phyloP scores from a whole-genome alignment of 2,329 filamentous ascomycete species.

The Gnomoniopsis smithogilvyi region DNA sequence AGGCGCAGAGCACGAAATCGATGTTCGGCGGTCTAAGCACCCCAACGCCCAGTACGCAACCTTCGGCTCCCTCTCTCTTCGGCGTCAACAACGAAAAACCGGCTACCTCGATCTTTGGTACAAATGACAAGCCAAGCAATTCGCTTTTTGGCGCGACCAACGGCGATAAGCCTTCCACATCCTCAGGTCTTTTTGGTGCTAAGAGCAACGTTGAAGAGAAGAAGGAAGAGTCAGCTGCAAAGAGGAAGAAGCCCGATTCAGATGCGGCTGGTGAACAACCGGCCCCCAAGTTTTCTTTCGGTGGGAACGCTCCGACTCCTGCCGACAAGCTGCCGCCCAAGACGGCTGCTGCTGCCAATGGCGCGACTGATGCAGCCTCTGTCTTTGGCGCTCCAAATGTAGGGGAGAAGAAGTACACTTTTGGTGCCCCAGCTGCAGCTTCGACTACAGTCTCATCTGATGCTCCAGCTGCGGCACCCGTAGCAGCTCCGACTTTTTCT shows the following conservation, averaged over 20 bases:
- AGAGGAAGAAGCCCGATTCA: constrained; percentile 14
- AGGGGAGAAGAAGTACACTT: constrained; percentile 14
- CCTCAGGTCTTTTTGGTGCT: constrained; percentile 13
- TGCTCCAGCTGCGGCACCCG: constrained; percentile 1
- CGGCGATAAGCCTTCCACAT: constrained; percentile 7
- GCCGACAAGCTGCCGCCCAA: constrained; percentile 15
- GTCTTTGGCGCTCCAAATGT: constrained; percentile 15
- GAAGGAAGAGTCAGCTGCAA: constrained; percentile 10
- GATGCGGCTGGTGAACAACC: constrained; percentile 9
- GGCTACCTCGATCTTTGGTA: constrained; percentile 13
- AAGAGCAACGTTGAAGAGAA: constrained; percentile 8
- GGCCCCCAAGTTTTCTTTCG: constrained; percentile 13
- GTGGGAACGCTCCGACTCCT: constrained; percentile 11
- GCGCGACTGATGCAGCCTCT: constrained; percentile 15
- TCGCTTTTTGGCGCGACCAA: constrained; percentile 14
- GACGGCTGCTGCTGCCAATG: constrained; percentile 18
- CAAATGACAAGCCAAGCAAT: constrained; percentile 1
- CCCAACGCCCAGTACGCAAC: constrained; percentile 16
- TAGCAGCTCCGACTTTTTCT: constrained; percentile 3
- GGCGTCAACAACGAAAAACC: constrained; percentile 15
- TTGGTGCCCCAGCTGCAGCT: constrained; percentile 6
- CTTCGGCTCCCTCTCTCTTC: constrained; percentile 26
- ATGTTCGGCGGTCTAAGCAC: constrained; percentile 29
- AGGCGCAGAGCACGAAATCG: constrained; percentile 26
- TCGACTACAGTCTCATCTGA: constrained; percentile 19